Evolutionary conservation across 148 eudicot genomes (phyloP).

Genomic region (Gaultheria prostrata): DNA sequence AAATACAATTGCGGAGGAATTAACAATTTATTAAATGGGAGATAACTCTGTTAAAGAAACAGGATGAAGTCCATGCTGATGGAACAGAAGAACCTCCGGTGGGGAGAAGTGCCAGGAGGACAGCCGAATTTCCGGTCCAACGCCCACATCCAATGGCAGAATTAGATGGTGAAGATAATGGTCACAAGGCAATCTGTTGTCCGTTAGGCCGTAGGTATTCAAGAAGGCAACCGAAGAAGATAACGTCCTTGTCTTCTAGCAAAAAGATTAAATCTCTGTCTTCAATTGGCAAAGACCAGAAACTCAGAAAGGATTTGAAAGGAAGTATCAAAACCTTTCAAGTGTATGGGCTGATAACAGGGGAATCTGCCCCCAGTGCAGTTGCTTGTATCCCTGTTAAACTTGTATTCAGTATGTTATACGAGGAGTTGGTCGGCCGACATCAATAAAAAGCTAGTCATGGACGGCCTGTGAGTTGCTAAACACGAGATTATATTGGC

Average conservation of each 20-base stretch:
- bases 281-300: constrained; percentile 56
- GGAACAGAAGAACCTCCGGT: constrained; percentile 42
- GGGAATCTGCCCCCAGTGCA: constrained; percentile 44
- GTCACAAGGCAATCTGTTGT: constrained; percentile 12
- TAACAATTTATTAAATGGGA: too few relatives aligned
- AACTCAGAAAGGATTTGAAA: constrained; percentile 30
- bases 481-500: constrained; percentile 32
- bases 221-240: constrained; percentile 46
- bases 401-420: constrained; percentile 83
- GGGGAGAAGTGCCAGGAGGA: constrained; percentile 78
- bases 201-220: constrained; percentile 25
- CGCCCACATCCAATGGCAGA: constrained; percentile 53
- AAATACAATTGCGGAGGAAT: too few relatives aligned
- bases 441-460: constrained; percentile 44
- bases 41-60: not conserved
- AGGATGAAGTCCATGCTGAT: constrained; percentile 40
- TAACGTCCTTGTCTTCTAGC: constrained; percentile 35
- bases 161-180: constrained; percentile 32
- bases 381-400: constrained; percentile 92
- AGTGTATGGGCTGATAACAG: constrained; percentile 55
- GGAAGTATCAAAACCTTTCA: constrained; percentile 22
- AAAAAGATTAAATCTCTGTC: constrained; percentile 69
- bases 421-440: constrained; percentile 66
- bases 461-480: constrained; percentile 23
- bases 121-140: constrained; percentile 57